Base-by-base conservation (phyloP, 768 basidiomycete species). In the Lactifluus piperatus region DNA sequence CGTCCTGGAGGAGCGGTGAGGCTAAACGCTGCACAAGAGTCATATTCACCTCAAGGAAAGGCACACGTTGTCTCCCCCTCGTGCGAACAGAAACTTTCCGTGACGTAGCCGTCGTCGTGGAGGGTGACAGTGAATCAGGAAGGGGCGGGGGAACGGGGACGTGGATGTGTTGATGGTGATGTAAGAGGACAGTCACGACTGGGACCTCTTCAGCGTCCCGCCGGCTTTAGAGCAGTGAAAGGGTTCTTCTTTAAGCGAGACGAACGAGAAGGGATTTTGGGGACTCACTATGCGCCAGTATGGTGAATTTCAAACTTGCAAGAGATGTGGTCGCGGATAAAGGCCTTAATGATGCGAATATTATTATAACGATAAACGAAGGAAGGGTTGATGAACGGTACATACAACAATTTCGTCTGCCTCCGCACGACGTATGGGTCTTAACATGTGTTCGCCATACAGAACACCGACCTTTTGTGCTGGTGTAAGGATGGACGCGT, bases 241-340 rank as follows among this genome's bases (percentile, higher is more conserved):
- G 20, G 5, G 37, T 32, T 54, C 16, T 22, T 14, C 24, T 36
- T 6, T 36, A 9, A 22, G 29, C 18, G 27, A n/a, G 13, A 39
- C 22, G n/a, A 7, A 57, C 11, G 18, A 34, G 34, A 11, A 43
- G 29, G 2, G 9, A 34, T 24, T 36, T 27, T 30, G 39, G 39
- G 36, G 14, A 70, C 85, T 67, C 66, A 86, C 85, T 84, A 81
- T 70, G 74, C 75, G 10, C 83, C 84, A 0, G 74, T 75, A n/a
- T 82, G 65, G 30, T 76, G 65, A 18, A 81, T 62, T 57, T 82
- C 79, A 62, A 77, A 81, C 46, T 75, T 77, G 20, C 74, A 66
- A 37, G 77, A 74, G 6, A 84, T 60, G 57, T 73, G 74, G 16
- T 77, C 71, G 32, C 70, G 72, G 53, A 82, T 73, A 51, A 81